Evolutionary conservation across 2,329 filamentous ascomycete species (phyloP).

Genomic region (Exophiala sp.): DNA sequence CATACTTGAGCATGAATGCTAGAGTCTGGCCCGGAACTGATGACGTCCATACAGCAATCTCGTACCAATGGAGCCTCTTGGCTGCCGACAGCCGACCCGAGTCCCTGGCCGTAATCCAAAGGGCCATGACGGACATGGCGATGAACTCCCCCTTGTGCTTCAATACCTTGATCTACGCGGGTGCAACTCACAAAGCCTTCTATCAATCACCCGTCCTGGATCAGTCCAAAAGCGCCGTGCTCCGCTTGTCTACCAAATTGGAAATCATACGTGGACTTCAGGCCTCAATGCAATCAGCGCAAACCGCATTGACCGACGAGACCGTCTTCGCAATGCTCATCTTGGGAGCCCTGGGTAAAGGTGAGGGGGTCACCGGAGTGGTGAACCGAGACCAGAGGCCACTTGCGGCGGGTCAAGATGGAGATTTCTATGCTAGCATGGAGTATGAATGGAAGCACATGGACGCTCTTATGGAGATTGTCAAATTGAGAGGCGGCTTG

Average conservation of each 20-base stretch:
- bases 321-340: constrained; percentile 8
- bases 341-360: neutral
- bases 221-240: constrained; percentile 4
- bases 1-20: no score
- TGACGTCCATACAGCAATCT: neutral
- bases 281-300: neutral
- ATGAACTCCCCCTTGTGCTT: constrained; percentile 7
- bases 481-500: constrained; percentile 11
- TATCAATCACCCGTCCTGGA: constrained; percentile 4
- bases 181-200: constrained; percentile 11
- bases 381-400: constrained; percentile 1
- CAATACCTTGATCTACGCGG: constrained; percentile 5
- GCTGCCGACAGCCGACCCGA: neutral
- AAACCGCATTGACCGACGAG: constrained; percentile 1
- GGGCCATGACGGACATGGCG: constrained; percentile 6
- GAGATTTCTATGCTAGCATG: constrained; percentile 6
- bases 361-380: constrained; percentile 4
- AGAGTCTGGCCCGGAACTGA: no score
- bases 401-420: constrained; percentile 7
- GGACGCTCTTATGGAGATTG: constrained; percentile 3
- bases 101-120: neutral
- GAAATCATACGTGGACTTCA: constrained; percentile 1
- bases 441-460: constrained; percentile 10
- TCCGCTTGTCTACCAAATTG: constrained; percentile 3
- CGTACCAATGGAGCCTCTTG: constrained; percentile 10